These are phyloP conservation scores for Globisporangium canariense DNA, from an alignment of 352 stramenopile genomes.

Conservation along the genomic window DNA sequence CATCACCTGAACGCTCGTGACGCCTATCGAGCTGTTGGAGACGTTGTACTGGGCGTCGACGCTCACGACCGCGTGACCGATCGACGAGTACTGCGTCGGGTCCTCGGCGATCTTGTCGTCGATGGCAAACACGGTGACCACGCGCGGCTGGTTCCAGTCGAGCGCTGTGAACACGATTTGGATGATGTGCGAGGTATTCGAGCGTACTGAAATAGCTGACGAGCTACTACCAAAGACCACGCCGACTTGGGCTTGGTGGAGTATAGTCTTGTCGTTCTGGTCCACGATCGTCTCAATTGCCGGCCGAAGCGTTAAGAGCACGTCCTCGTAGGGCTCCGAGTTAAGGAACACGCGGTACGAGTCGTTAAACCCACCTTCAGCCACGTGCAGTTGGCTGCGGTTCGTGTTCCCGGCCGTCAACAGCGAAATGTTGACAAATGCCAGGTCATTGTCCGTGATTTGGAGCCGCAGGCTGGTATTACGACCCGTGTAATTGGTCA, in stretches of 20 bases:
- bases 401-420: conserved; percentile 16
- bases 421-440: conserved; percentile 61
- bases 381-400: conserved; percentile 45
- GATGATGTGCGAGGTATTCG: conserved; percentile 21
- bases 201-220: conserved; percentile 7
- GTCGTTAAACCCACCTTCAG: conserved; percentile 77
- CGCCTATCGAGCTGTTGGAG: conserved; percentile 43
- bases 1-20: conserved; percentile 43
- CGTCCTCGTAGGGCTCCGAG: conserved; percentile 63
- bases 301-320: conserved; percentile 39
- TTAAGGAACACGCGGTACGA: conserved; percentile 59
- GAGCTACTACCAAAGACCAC: conserved; percentile 15
- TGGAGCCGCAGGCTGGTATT: conserved; percentile 28
- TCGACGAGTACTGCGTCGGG: conserved; percentile 50
- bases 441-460: conserved; percentile 65
- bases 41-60: conserved; percentile 60
- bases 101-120: conserved; percentile 59
- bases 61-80: conserved; percentile 42
- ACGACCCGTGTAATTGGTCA: conserved; percentile 26
- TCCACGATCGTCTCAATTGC: conserved; percentile 42
- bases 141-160: conserved; percentile 43
- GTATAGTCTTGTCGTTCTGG: conserved; percentile 24
- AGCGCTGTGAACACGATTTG: conserved; percentile 58
- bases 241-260: conserved; percentile 32
- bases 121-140: conserved; percentile 56